Percentiles rank a stretch among this genome's conserved stretches.
phyloP scores from a whole-genome alignment of 1,139 yeast genomes.

The Saccharomycopsis crataegensis region DNA sequence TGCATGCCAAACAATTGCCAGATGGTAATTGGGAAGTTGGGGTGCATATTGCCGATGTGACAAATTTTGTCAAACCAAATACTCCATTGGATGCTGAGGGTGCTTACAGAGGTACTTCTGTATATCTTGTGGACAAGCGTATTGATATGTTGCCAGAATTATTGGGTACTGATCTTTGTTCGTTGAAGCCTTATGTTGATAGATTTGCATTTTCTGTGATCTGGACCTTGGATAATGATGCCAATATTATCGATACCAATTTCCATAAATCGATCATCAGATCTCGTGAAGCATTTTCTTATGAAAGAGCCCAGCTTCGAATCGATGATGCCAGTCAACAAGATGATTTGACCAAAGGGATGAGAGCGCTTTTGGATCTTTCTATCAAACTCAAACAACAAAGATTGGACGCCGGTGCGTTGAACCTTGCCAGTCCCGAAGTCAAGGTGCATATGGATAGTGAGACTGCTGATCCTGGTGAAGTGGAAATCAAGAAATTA shows the following conservation, averaged over 20 bases:
- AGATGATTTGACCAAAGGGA: conserved; percentile 83
- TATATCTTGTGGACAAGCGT: conserved; percentile 95
- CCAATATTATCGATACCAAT: conserved; percentile 73
- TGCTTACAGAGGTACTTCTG: conserved; percentile 95
- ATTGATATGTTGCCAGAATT: conserved; percentile 98
- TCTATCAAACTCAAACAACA: conserved; percentile 81
- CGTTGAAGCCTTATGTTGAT: conserved; percentile 90
- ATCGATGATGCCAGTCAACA: conserved; percentile 73
- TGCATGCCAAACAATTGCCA: conserved; percentile 77
- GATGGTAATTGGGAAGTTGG: conserved; percentile 97
- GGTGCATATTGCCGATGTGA: conserved; percentile 98
- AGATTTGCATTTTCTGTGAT: conserved; percentile 92
- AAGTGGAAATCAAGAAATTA: conserved; percentile 83
- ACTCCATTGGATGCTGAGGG: conserved; percentile 94
- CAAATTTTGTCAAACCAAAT: conserved; percentile 90
- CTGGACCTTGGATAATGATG: conserved; percentile 89
- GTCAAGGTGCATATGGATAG: conserved; percentile 96
- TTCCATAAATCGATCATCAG: conserved; percentile 84
- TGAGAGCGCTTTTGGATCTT: conserved; percentile 70
- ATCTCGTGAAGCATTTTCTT: conserved; percentile 92
- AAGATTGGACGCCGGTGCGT: conserved; percentile 91
- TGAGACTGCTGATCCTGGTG: conserved; percentile 95
- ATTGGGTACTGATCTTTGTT: conserved; percentile 92
- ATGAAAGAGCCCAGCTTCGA: conserved; percentile 85
- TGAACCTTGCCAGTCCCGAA: conserved; percentile 95